These are phyloP conservation scores for Debaryomycetaceae sp. DNA, from an alignment of 1,139 yeast genomes.

Conservation along the genomic window DNA sequence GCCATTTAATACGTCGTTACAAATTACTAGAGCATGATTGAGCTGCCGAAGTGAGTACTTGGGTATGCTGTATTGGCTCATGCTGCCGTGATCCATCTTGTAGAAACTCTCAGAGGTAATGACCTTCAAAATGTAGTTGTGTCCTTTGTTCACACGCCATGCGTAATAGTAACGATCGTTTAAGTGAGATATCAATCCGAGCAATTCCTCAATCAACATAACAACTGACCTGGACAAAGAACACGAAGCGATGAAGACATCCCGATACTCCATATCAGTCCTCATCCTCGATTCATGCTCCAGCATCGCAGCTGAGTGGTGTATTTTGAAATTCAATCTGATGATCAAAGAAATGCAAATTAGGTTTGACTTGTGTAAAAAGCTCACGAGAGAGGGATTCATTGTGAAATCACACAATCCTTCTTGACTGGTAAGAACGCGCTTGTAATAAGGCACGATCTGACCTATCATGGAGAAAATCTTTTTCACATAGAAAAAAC, in stretches of 20 bases:
- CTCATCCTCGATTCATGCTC: slow-evolving; percentile 16
- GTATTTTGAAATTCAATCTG: slow-evolving; percentile 23
- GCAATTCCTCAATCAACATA: slow-evolving; percentile 33
- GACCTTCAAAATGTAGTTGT: slow-evolving; percentile 26
- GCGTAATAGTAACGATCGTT: slow-evolving; percentile 48
- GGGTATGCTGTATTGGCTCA: slow-evolving; percentile 9
- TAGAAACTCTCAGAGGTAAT: slow-evolving; percentile 31
- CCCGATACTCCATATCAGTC: slow-evolving; percentile 15
- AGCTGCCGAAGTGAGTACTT: slow-evolving; percentile 21
- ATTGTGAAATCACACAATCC: slow-evolving; percentile 37
- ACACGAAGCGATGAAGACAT: slow-evolving; percentile 21
- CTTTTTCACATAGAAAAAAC: slow-evolving; percentile 37
- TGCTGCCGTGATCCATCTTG: slow-evolving; percentile 6
- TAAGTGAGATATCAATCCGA: slow-evolving; percentile 33
- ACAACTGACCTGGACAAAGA: slow-evolving; percentile 29
- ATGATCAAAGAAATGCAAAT: slow-evolving; percentile 29
- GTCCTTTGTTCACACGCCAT: slow-evolving; percentile 49
- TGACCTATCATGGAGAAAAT: slow-evolving; percentile 27
- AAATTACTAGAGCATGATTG: slow-evolving; percentile 25
- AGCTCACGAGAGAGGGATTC: slow-evolving; percentile 38
- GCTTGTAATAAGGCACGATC: slow-evolving; percentile 38
- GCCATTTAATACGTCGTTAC: slow-evolving; percentile 20
- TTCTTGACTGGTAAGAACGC: slow-evolving; percentile 27
- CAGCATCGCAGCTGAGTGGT: slow-evolving; percentile 11
- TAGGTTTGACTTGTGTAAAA: slow-evolving; percentile 39